Conservation (phyloP, 1,139 yeast species). For the Yamadazyma kanchanaburiensis region DNA sequence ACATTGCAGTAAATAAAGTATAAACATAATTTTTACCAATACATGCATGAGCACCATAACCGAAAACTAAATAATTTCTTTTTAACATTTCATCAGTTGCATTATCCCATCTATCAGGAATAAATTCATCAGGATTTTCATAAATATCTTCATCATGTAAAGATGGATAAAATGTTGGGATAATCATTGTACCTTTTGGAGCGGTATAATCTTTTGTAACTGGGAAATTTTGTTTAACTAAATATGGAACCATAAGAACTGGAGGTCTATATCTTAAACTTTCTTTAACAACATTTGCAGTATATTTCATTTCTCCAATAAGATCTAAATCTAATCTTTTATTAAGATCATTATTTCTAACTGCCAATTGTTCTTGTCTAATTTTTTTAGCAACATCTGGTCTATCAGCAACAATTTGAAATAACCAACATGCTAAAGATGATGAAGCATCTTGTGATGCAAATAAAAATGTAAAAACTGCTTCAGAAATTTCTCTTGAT, state of each 20-base stretch:
- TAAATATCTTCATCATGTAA: conserved; percentile 96
- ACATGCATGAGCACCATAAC: conserved; percentile 96
- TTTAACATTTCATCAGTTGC: conserved; percentile 53
- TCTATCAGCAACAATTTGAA: conserved; percentile 92
- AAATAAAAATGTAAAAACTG: conserved; percentile 90
- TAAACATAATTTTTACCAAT: conserved; percentile 91
- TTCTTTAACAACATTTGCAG: conserved; percentile 88
- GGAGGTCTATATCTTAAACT: conserved; percentile 95
- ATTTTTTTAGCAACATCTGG: conserved; percentile 84
- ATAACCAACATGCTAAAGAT: conserved; percentile 97
- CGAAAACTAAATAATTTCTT: conserved; percentile 94
- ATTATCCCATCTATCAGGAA: conserved; percentile 89
- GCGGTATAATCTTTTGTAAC: conserved; percentile 80
- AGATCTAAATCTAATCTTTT: conserved; percentile 63
- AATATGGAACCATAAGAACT: conserved; percentile 95
- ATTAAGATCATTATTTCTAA: conserved; percentile 73
- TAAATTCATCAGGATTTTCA: conserved; percentile 87
- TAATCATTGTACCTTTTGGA: conserved; percentile 96
- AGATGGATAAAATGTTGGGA: conserved; percentile 93
- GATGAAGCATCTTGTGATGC: conserved; percentile 99
- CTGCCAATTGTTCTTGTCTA: conserved; percentile 85
- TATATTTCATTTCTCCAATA: conserved; percentile 82
- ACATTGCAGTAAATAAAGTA: conserved; percentile 82
- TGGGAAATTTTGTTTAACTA: conserved; percentile 82
- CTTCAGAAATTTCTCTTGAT: conserved; percentile 91